Evolutionary conservation across 352 stramenopile genomes (phyloP).

Genomic region (Globisporangium viniferum): DNA sequence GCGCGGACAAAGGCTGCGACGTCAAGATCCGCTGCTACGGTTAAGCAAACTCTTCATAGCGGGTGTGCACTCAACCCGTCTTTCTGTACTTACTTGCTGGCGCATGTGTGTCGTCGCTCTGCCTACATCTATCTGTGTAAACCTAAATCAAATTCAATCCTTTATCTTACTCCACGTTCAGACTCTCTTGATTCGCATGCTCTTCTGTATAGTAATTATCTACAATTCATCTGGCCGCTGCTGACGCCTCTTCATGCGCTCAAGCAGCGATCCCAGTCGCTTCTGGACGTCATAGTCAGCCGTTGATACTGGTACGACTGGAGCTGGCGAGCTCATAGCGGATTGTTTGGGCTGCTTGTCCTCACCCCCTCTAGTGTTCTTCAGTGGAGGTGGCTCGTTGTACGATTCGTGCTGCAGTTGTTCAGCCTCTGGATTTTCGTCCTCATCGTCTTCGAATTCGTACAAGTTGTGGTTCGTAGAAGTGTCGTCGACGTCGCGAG

Average conservation of each 20-base stretch:
- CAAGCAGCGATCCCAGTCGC: conserved; percentile 33
- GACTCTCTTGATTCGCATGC: background rate
- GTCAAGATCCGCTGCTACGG: conserved; percentile 88
- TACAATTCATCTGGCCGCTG: conserved; percentile 10
- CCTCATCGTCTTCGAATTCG: background rate
- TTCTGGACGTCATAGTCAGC: conserved; percentile 25
- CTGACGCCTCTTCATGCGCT: conserved; percentile 34
- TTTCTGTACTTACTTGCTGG: too few relatives aligned
- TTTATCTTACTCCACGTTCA: background rate
- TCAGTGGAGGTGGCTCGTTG: background rate
- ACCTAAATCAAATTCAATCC: background rate
- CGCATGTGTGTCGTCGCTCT: background rate
- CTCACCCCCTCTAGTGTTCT: background rate
- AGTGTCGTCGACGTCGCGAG: background rate
- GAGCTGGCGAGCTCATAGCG: conserved; percentile 17
- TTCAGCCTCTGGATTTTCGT: background rate
- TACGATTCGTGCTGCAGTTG: background rate
- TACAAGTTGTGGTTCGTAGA: conserved; percentile 6
- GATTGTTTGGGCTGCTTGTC: background rate
- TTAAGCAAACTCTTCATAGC: background rate
- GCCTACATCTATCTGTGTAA: background rate
- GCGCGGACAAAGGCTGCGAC: conserved; percentile 89
- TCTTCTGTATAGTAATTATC: background rate
- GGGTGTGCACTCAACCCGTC: background rate
- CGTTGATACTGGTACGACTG: conserved; percentile 2